phyloP scores from a whole-genome alignment of 129 eudicot species.

The Sambucus nigra region DNA sequence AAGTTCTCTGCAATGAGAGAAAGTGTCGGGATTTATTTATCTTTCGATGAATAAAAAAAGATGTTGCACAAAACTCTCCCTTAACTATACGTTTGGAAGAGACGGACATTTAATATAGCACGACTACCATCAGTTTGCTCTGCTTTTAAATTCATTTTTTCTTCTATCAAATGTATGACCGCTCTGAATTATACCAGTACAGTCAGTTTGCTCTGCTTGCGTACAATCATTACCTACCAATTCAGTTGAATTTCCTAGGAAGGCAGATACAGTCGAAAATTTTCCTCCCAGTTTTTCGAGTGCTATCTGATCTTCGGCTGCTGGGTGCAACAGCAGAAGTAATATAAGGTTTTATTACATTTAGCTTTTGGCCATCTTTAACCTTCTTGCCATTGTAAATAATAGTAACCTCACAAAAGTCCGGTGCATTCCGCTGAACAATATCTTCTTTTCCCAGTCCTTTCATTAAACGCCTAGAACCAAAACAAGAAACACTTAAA shows the following conservation, averaged over 20 bases:
- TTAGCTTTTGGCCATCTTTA: conserved; percentile 9
- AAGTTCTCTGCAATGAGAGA: no score
- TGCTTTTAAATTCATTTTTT: background rate
- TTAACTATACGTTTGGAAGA: no score
- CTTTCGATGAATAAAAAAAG: no score
- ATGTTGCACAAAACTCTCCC: no score
- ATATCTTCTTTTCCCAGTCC: conserved; percentile 55
- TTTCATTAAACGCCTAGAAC: conserved; percentile 44
- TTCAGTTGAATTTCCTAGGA: conserved; percentile 36
- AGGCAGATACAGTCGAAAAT: conserved; percentile 70
- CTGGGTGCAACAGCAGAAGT: conserved; percentile 24
- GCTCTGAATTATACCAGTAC: background rate
- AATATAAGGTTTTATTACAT: conserved; percentile 7
- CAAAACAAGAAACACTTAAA: background rate
- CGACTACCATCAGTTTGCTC: no score
- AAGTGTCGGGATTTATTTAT: no score
- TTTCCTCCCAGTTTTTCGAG: conserved; percentile 22
- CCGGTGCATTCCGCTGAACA: conserved; percentile 60
- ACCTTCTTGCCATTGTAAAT: conserved; percentile 40
- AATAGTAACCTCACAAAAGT: conserved; percentile 52
- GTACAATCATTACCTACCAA: background rate
- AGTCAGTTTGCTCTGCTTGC: background rate
- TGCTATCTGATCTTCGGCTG: conserved; percentile 18
- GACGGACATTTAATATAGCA: no score
- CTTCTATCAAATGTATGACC: conserved; percentile 5